phyloP scores from a whole-genome alignment of 2,329 filamentous ascomycete species.

The Ceratocystis harringtonii region DNA sequence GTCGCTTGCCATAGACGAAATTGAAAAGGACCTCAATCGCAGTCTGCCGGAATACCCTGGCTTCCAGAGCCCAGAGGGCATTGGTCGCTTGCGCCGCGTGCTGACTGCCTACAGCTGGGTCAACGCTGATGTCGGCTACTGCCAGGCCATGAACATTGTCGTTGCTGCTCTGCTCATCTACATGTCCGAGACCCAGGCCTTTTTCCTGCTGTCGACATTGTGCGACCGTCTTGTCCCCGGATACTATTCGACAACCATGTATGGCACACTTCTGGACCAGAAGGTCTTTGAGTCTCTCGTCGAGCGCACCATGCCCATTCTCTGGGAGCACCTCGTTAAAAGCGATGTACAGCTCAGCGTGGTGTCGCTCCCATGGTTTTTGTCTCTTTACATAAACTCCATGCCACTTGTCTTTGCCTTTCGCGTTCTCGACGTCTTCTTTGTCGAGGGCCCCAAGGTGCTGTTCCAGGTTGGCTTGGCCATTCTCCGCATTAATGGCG shows the following conservation, averaged over 20 bases:
- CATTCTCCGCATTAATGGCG: slow-evolving; percentile 93
- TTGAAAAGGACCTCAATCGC: slow-evolving; percentile 94
- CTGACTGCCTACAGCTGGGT: slow-evolving; percentile 97
- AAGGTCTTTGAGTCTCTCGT: slow-evolving; percentile 95
- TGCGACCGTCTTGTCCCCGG: slow-evolving; percentile 88
- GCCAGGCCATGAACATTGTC: slow-evolving; percentile 99
- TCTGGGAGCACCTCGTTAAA: slow-evolving; percentile 96
- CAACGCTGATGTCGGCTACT: slow-evolving; percentile 90
- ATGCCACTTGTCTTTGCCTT: slow-evolving; percentile 98
- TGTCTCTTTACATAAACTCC: slow-evolving; percentile 97
- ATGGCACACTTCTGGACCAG: slow-evolving; percentile 89
- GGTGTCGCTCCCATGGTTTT: slow-evolving; percentile 92
- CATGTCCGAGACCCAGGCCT: slow-evolving; percentile 91
- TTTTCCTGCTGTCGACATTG: slow-evolving; percentile 79
- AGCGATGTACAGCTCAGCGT: slow-evolving; percentile 95
- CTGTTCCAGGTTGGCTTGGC: slow-evolving; percentile 92
- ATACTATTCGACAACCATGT: slow-evolving; percentile 99
- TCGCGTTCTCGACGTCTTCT: slow-evolving; percentile 91
- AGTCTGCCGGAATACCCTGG: slow-evolving; percentile 94
- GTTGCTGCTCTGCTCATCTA: slow-evolving; percentile 97
- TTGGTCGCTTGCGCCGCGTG: slow-evolving; percentile 73
- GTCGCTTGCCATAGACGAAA: slow-evolving; percentile 94
- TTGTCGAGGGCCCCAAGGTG: slow-evolving; percentile 93
- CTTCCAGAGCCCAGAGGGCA: slow-evolving; percentile 92
- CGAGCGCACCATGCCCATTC: slow-evolving; percentile 96